Evolutionary conservation across 2,329 filamentous ascomycete genomes (phyloP).

Genomic region (Didymella segeticola): DNA sequence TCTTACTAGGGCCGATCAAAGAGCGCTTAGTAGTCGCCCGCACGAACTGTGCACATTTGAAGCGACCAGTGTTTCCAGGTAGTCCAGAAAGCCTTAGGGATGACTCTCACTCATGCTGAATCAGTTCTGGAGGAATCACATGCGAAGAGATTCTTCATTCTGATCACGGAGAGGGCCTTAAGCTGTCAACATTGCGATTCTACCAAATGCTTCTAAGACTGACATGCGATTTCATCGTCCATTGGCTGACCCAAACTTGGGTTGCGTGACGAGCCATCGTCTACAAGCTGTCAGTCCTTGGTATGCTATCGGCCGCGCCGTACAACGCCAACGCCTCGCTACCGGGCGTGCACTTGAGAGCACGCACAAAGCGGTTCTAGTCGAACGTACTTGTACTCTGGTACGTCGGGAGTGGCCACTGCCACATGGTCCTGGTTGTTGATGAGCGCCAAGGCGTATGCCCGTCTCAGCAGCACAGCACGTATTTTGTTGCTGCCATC

Average conservation of each 20-base stretch:
- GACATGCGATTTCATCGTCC: background rate
- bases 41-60: background rate
- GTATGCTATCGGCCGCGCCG: constrained; percentile 43
- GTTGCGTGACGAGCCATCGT: constrained; percentile 6
- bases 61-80: background rate
- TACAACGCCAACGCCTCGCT: constrained; percentile 42
- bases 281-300: constrained; percentile 18
- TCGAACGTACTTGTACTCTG: constrained; percentile 3
- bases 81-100: background rate
- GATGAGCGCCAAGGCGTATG: background rate
- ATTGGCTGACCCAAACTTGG: constrained; percentile 1
- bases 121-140: background rate
- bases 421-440: constrained; percentile 10
- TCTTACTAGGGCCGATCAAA: constrained; percentile 28
- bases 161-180: background rate
- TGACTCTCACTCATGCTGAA: background rate
- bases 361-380: background rate
- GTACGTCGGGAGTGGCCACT: background rate
- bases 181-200: background rate
- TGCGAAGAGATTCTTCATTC: too few species aligned
- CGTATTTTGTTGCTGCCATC: background rate
- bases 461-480: background rate
- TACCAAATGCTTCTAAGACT: background rate
- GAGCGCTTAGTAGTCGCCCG: constrained; percentile 28
- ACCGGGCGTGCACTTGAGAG: constrained; percentile 24